These are phyloP conservation scores for Epichloe sibirici DNA, from an alignment of 2,329 filamentous ascomycete genomes.

Conservation along the genomic window DNA sequence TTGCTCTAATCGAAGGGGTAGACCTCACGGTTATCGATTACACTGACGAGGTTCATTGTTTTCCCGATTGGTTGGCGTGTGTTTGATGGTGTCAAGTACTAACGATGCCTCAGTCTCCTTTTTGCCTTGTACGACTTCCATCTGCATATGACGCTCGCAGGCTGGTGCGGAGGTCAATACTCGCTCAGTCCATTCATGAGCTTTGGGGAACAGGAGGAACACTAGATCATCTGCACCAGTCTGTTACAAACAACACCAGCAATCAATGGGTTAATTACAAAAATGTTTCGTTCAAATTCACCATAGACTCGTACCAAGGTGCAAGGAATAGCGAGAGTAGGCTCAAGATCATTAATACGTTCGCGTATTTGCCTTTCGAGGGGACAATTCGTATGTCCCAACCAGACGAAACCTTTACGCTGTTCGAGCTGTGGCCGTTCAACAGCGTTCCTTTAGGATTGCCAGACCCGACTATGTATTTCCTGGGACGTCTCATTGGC, in stretches of 20 bases:
- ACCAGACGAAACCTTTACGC: slow-evolving; percentile 61
- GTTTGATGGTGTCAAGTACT: slow-evolving; percentile 6
- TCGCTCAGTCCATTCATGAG: slow-evolving; percentile 75
- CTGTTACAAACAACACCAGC: slow-evolving; percentile 45
- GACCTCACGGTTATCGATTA: slow-evolving; percentile 66
- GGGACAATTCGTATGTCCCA: slow-evolving; percentile 68
- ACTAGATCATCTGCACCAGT: slow-evolving; percentile 56
- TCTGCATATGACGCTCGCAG: slow-evolving; percentile 50
- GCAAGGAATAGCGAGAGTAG: slow-evolving; percentile 53
- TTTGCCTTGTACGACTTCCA: slow-evolving; percentile 62
- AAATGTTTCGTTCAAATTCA: slow-evolving; percentile 65
- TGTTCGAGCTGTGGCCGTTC: slow-evolving; percentile 71
- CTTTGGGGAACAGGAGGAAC: slow-evolving; percentile 67
- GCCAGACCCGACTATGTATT: slow-evolving; percentile 45
- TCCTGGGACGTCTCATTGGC: slow-evolving; percentile 62
- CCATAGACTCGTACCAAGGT: slow-evolving; percentile 69
- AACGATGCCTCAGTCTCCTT: slow-evolving; percentile 55
- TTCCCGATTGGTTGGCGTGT: background rate
- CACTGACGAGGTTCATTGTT: slow-evolving; percentile 46
- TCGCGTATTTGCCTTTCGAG: slow-evolving; percentile 64
- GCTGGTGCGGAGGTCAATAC: slow-evolving; percentile 65
- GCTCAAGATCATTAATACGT: slow-evolving; percentile 67
- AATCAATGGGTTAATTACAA: slow-evolving; percentile 57
- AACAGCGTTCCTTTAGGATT: slow-evolving; percentile 35
- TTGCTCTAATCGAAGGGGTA: slow-evolving; percentile 58